Evolutionary conservation across 768 basidiomycete genomes (phyloP), one percentile per base, ranked within the genome.

Genomic region (Leucogyrophana mollusca): DNA sequence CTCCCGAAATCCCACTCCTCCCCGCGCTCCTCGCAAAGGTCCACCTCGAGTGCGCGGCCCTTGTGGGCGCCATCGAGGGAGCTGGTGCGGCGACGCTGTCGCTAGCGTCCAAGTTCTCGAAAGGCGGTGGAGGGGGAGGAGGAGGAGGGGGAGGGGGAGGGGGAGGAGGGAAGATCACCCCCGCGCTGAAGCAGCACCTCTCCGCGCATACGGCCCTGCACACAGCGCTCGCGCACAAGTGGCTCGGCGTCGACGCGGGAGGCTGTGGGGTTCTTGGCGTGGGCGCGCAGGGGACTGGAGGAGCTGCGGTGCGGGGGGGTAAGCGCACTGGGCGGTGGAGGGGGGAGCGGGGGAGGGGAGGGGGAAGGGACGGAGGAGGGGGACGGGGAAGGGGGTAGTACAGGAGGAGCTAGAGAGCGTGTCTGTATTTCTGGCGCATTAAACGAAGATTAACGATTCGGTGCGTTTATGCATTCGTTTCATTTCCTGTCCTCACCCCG

Each of bases 191-290:
- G n/a, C n/a, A n/a, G n/a, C n/a, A n/a, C n/a, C n/a, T n/a, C n/a
- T n/a, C n/a, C n/a, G n/a, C n/a, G n/a, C n/a, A n/a, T n/a, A n/a
- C 27, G n/a, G 68, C 74, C 4, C 71, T 96, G 34, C 84, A 94
- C 43, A 65, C 69, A 13, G 90, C 90, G 0, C 67, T 95, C 23
- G 80, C 85, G 10, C 80, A 83, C 54, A 97, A 96, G 61, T 99
- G 96, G 96, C 74, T 98, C n/a, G 96, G 94, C 0, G 87, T 98
- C 4, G 93, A 97, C 59, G 86, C 87, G 1, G 96, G 83, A 88
- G 46, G 89, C 93, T 0, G 79, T 99, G 4, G 90, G 82, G 0
- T 97, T 87, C 60, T 62, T 94, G 24, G 64, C 61, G 3, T 86
- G 86, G 82, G 81, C 90, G 4, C 83, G 81, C 66, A 79, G 79